Evolutionary conservation across 1,139 yeast species (phyloP), one percentile per base, ranked within the genome.

Genomic region (Kodamaea alishanica): DNA sequence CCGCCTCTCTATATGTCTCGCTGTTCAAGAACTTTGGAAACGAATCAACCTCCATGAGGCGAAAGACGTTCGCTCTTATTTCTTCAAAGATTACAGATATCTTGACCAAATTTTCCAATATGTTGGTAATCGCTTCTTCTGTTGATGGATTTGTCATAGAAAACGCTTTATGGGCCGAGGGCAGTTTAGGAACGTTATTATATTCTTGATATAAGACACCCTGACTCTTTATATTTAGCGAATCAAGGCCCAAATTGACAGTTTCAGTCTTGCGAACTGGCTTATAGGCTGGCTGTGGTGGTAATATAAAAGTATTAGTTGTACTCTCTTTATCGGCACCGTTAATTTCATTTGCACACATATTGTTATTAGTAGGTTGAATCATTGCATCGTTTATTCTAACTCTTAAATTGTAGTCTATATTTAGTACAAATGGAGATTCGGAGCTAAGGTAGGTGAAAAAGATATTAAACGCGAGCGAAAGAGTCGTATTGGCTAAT

Each of bases 31-130:
- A 86, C 56, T 84, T 84, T 2, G 86, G 86, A 35, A 83, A 67
- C 8, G 94, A 84, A 58, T 86, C 95, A 28, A 61, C 70, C 49
- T 81, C 84, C 85, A 87, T 80, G 58, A 86, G 61, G 32, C 67
- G 63, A 49, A 73, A 75, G 34, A 84, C 72, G 35, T 74, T 73
- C n/a, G 48, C 40, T 8, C 65, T 63, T 11, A 81, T 75, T 20
- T 60, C 60, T 10, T 65, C 68, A 42, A 73, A 70, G 6, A 74
- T 56, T 1, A 66, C 52, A 52, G 38, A 73, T 45, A 44, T 61
- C 54, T 40, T 63, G 10, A 40, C 60, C 34, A 78, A 48, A 5
- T 64, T 50, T 8, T 51, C 52, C 34, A 74, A 43, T 6, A 70
- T 60, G 15, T 46, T 51, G 42, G 50, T 15, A 6, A 23, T 28